phyloP scores from a whole-genome alignment of 2,329 filamentous ascomycete species.

The Nemania sp. region DNA sequence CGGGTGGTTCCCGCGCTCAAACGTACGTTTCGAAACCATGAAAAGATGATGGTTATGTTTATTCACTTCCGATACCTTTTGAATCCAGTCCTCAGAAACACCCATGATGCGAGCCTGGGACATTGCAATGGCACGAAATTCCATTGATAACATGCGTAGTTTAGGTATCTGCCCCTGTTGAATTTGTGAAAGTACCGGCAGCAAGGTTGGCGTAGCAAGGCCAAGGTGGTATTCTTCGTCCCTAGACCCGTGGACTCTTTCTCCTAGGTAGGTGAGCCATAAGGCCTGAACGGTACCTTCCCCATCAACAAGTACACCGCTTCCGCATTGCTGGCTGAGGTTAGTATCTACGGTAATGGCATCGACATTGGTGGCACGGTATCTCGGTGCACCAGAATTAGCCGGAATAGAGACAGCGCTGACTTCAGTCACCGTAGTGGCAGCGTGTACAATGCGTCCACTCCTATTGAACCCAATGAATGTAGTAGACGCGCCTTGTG shows the following conservation, averaged over 20 bases:
- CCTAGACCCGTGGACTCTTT: constrained; percentile 83
- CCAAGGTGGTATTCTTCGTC: constrained; percentile 98
- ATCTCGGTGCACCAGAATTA: constrained; percentile 89
- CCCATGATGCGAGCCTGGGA: constrained; percentile 97
- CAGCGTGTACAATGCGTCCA: constrained; percentile 89
- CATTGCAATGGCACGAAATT: constrained; percentile 97
- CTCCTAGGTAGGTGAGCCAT: constrained; percentile 96
- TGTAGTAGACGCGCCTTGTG: constrained; percentile 92
- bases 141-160: constrained; percentile 90
- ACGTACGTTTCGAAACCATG: constrained; percentile 93
- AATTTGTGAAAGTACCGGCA: constrained; percentile 90
- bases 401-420: constrained; percentile 97
- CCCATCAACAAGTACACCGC: constrained; percentile 88
- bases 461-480: constrained; percentile 99
- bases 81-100: constrained; percentile 94
- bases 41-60: constrained; percentile 95
- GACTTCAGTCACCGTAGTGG: constrained; percentile 96
- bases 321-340: constrained; percentile 90
- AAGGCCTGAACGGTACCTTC: constrained; percentile 94
- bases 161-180: constrained; percentile 82
- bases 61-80: constrained; percentile 88
- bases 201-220: constrained; percentile 85
- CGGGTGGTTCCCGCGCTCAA: constrained; percentile 65
- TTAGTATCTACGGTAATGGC: constrained; percentile 97
- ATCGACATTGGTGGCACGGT: constrained; percentile 94